Evolutionary conservation across 139 green algal genomes (phyloP).

Genomic region (Asterochloris erici): DNA sequence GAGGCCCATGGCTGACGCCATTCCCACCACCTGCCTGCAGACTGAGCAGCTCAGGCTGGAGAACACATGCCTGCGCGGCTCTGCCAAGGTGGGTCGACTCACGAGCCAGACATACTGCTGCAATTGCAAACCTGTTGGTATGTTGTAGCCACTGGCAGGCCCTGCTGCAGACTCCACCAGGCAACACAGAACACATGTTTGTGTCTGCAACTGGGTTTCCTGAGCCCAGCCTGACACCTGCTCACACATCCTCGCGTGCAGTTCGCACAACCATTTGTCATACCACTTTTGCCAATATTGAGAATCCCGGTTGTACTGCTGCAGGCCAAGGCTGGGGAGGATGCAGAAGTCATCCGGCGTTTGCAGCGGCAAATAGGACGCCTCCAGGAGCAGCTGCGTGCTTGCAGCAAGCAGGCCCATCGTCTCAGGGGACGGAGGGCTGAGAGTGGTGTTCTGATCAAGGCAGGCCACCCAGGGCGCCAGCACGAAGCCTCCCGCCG

Average conservation of each 20-base stretch:
- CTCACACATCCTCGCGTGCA: too few relatives aligned
- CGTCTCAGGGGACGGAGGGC: background rate
- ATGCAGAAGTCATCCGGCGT: background rate
- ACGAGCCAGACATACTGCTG: too few relatives aligned
- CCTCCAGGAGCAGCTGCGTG: background rate
- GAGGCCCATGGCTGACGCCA: too few relatives aligned
- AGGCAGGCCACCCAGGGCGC: background rate
- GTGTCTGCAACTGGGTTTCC: background rate
- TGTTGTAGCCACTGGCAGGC: too few relatives aligned
- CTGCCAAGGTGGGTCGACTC: background rate
- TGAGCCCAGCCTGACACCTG: background rate
- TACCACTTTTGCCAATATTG: background rate
- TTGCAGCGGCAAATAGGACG: background rate
- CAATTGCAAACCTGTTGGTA: too few relatives aligned
- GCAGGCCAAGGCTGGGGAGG: constrained; percentile 6
- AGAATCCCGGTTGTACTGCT: background rate
- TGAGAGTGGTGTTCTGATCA: background rate
- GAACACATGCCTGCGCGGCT: background rate
- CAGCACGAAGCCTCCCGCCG: background rate
- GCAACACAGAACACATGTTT: background rate
- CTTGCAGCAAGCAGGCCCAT: background rate
- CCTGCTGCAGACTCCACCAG: background rate
- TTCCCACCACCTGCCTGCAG: background rate
- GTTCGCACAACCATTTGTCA: too few relatives aligned
- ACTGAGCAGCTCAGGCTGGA: background rate